Evolutionary conservation across 2,329 filamentous ascomycete species (phyloP), one percentile per base, ranked within the genome.

Genomic region (Aureobasidium musti): DNA sequence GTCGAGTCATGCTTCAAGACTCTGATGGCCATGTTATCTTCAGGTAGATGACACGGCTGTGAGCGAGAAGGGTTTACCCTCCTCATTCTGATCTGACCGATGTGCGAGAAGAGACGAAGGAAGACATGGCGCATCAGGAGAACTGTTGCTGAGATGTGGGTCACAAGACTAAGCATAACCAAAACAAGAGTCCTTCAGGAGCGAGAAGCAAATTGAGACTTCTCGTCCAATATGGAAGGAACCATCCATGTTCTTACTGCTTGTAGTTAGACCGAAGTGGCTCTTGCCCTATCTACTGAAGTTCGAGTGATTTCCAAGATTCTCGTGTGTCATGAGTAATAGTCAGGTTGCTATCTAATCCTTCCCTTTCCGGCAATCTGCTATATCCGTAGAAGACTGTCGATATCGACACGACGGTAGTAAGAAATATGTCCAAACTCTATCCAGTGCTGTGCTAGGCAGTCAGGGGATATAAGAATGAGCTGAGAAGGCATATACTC

Each of bases 381-480:
- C 7, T 43, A 59, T 21, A 60, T 30, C 19, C 26, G 53, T 17
- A 57, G 17, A 21, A 67, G 59, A 41, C 43, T 39, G 37, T 82
- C 79, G 49, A 83, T 68, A 65, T 83, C 76, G 1, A 83, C 80
- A 1, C 81, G 75, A 68, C 81, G 74, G 66, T 82, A 83, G 67
- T 81, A 82, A 0, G 77, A 79, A 14, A 83, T 80, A 69, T 82
- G 81, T 1, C 79, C 80, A 71, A 82, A 82, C 0, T 77, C 78
- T 59, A 90, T 80, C 93, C 93, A 97, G 74, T 92, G 89, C 74
- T 94, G 91, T 2, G 92, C 93, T 65, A 97, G 76, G 47, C 84
- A 83, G 73, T 96, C 82, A n/a, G 87, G 84, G 2, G 89, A 92
- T 45, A 96, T 83, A 41, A 97, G 82, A 57, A 97, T 87, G 26